phyloP scores from a whole-genome alignment of 2,329 filamentous ascomycete species.

The Eurotiales sp. region DNA sequence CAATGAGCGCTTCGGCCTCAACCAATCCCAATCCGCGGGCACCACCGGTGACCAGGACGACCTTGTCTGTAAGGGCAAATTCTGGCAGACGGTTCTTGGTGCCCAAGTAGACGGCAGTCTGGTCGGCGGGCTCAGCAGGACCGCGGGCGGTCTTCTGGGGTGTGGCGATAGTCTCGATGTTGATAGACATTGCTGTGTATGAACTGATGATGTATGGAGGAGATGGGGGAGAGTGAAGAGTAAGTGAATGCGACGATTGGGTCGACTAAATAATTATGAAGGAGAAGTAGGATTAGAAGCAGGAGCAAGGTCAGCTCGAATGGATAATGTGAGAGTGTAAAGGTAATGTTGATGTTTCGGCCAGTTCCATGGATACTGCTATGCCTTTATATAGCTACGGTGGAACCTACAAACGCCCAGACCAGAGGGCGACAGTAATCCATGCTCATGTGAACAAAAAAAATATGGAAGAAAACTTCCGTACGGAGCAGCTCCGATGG shows the following conservation, averaged over 20 bases:
- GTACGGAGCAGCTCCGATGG: not conserved
- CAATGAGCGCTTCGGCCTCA: conserved; percentile 68
- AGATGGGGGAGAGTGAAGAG: no score
- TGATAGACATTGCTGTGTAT: conserved; percentile 14
- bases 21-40: conserved; percentile 70
- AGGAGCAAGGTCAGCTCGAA: not conserved
- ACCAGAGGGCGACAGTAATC: not conserved
- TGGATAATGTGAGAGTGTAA: not conserved
- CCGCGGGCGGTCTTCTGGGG: conserved; percentile 11
- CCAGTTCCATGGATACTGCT: not conserved
- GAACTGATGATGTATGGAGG: no score
- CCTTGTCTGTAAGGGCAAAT: conserved; percentile 69
- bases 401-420: conserved; percentile 1
- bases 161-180: conserved; percentile 13
- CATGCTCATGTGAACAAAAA: conserved; percentile 13
- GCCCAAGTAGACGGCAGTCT: conserved; percentile 28
- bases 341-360: not conserved
- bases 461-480: not conserved
- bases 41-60: conserved; percentile 68
- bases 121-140: conserved; percentile 19
- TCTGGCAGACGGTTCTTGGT: conserved; percentile 56
- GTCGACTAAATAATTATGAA: no score
- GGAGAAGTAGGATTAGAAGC: not conserved
- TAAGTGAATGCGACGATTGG: no score
- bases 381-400: conserved; percentile 7